These are phyloP conservation scores for Trypanosoma congolense DNA, from an alignment of 208 protist genomes.

Conservation along the genomic window DNA sequence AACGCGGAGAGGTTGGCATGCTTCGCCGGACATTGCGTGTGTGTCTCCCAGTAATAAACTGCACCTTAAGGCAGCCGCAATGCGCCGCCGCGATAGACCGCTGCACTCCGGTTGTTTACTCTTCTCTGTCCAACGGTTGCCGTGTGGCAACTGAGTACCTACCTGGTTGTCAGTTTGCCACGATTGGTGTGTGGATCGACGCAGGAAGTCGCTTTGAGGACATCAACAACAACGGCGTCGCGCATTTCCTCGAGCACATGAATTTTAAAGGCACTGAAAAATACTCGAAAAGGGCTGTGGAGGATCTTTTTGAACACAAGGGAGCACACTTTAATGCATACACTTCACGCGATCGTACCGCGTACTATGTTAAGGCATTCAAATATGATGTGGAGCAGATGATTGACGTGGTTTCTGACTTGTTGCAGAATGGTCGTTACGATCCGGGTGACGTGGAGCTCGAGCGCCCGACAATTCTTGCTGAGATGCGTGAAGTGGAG, in stretches of 20 bases:
- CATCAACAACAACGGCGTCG: slow-evolving; percentile 95
- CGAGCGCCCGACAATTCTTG: slow-evolving; percentile 94
- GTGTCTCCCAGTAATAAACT: slow-evolving; percentile 29
- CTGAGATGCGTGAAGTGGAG: slow-evolving; percentile 96
- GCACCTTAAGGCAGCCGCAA: slow-evolving; percentile 41
- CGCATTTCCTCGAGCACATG: slow-evolving; percentile 99
- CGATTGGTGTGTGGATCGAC: slow-evolving; percentile 97
- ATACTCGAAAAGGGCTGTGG: slow-evolving; percentile 89
- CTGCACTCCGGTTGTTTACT: slow-evolving; percentile 85
- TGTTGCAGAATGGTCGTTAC: slow-evolving; percentile 93
- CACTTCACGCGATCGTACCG: slow-evolving; percentile 96
- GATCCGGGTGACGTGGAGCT: slow-evolving; percentile 81
- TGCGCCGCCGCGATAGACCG: slow-evolving; percentile 43
- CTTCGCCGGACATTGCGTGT: slow-evolving; percentile 20
- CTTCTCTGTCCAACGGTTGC: slow-evolving; percentile 93
- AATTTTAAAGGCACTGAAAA: slow-evolving; percentile 96
- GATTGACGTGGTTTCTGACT: slow-evolving; percentile 95
- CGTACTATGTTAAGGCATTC: slow-evolving; percentile 96
- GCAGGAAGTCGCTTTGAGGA: slow-evolving; percentile 96
- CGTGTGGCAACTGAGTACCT: slow-evolving; percentile 95
- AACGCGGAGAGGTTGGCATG: too few relatives aligned
- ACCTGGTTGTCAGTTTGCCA: slow-evolving; percentile 87
- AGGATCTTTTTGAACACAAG: slow-evolving; percentile 94
- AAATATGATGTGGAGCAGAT: slow-evolving; percentile 91
- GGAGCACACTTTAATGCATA: slow-evolving; percentile 98